Percentiles rank a stretch among this genome's conserved stretches.
Evolutionary conservation across 179 eudicot species (phyloP).

Genomic region (Silene noctiflora): DNA sequence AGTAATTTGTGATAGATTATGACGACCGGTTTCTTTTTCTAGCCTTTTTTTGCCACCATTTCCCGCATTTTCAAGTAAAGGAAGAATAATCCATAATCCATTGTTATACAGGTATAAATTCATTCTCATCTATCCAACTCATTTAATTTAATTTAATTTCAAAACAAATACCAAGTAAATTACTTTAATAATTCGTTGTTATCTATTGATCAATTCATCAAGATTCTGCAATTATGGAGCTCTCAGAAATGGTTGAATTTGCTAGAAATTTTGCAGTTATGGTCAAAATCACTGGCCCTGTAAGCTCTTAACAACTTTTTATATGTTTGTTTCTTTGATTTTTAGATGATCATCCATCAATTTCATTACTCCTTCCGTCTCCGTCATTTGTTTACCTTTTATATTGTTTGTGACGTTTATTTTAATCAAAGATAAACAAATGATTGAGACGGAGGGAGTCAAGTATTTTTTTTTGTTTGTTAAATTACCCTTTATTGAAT

Average conservation of each 20-base stretch:
- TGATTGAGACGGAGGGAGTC: too few relatives aligned
- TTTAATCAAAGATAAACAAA: too few relatives aligned
- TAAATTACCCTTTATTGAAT: background rate
- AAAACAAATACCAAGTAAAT: too few relatives aligned
- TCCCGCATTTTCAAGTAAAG: background rate
- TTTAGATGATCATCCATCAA: background rate
- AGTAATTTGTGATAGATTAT: too few relatives aligned
- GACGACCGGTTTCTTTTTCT: background rate
- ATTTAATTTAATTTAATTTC: too few relatives aligned
- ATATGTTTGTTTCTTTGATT: background rate
- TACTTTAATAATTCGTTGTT: too few relatives aligned
- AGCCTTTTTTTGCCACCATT: background rate
- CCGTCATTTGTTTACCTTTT: too few relatives aligned
- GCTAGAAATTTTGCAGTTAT: slow-evolving; percentile 72
- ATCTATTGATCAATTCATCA: background rate
- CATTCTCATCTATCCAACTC: background rate
- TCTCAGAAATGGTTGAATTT: slow-evolving; percentile 64
- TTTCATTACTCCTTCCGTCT: too few relatives aligned
- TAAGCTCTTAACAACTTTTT: slow-evolving; percentile 29
- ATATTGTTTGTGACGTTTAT: too few relatives aligned
- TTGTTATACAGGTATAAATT: background rate
- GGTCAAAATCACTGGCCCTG: slow-evolving; percentile 81
- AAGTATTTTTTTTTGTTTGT: background rate
- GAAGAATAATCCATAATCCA: too few relatives aligned
- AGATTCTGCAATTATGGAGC: slow-evolving; percentile 43